Base-by-base conservation (phyloP, 2,329 filamentous ascomycete species). In the Parastagonospora avenae region DNA sequence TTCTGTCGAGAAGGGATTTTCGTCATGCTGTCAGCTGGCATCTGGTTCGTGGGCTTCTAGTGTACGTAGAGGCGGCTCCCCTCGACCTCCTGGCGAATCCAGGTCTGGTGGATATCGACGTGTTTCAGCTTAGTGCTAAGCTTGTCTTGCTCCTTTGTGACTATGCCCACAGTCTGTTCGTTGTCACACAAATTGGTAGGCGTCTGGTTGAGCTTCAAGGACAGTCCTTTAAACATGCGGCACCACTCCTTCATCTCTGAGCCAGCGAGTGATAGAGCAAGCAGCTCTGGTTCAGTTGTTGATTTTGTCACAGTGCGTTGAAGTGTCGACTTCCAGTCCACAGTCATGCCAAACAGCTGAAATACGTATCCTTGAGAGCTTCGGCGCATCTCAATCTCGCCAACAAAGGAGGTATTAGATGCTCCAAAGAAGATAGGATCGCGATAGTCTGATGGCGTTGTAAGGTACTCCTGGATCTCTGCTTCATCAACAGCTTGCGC, bases 341-440 rank as follows among this genome's bases (percentile, higher is more conserved):
- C 52, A 12, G 50, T 48, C n/a, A 46, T 28, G 10, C 52, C 46
- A 38, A 51, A 67, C 12, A 68, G 57, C 9, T 36, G 27, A 46
- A 68, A 63, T 29, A 63, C n/a, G 35, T 55, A 67, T 14, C 61
- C 63, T 38, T 66, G 32, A n/a, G 56, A 58, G 45, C 49, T 57
- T 15, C n/a, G n/a, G n/a, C 46, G 43, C 1, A 48, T 57, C 8
- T 39, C 35, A 8, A n/a, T 3, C 29, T 68, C n/a, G 32, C 63
- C 54, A 2, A 50, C 53, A 49, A 46, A 68, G 5, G 55, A 50
- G 9, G 54, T 54, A 48, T 68, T 57, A 30, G 53, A 47, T 33
- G 52, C 56, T 16, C 51, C 45, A 47, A 43, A 55, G 38, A 64
- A 64, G 19, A 41, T 16, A 19, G 39, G 50, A 30, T 50, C 28